These are phyloP conservation scores for Monosporascus sp. DNA, from an alignment of 2,329 filamentous ascomycete species.

Conservation along the genomic window DNA sequence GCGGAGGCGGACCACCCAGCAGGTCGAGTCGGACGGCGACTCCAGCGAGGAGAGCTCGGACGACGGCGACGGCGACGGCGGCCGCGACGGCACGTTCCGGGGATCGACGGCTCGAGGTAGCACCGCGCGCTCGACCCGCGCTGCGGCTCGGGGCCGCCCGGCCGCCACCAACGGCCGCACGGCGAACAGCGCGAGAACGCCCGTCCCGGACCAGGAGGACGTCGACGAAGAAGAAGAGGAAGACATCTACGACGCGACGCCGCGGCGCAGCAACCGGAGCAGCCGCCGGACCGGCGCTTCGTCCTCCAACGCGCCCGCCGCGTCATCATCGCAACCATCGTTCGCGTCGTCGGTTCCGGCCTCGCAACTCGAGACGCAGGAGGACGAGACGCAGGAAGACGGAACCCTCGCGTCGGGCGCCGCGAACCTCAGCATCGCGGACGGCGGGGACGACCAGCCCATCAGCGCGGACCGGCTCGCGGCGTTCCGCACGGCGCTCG, in stretches of 20 bases:
- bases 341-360: slow-evolving; percentile 75
- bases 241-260: slow-evolving; percentile 38
- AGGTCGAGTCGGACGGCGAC: slow-evolving; percentile 47
- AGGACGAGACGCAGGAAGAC: slow-evolving; percentile 34
- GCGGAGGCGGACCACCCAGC: slow-evolving; percentile 65
- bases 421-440: slow-evolving; percentile 31
- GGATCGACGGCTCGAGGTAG: slow-evolving; percentile 35
- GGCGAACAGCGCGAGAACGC: slow-evolving; percentile 21
- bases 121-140: slow-evolving; percentile 29
- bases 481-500: slow-evolving; percentile 74
- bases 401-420: slow-evolving; percentile 31
- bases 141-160: slow-evolving; percentile 17
- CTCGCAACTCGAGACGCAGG: slow-evolving; percentile 57
- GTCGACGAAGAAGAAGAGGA: slow-evolving; percentile 51
- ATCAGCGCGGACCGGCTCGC: slow-evolving; percentile 61
- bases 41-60: slow-evolving; percentile 56
- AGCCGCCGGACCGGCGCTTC: slow-evolving; percentile 13
- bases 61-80: slow-evolving; percentile 56
- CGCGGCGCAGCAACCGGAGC: slow-evolving; percentile 37
- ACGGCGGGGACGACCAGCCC: slow-evolving; percentile 24
- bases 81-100: slow-evolving; percentile 23
- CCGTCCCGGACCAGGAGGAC: slow-evolving; percentile 30
- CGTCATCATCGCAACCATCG: slow-evolving; percentile 47
- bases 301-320: slow-evolving; percentile 29
- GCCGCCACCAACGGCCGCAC: slow-evolving; percentile 22